These are phyloP conservation scores for Zygnema circumcarinatum DNA, from an alignment of 139 green algal genomes.

Conservation along the genomic window DNA sequence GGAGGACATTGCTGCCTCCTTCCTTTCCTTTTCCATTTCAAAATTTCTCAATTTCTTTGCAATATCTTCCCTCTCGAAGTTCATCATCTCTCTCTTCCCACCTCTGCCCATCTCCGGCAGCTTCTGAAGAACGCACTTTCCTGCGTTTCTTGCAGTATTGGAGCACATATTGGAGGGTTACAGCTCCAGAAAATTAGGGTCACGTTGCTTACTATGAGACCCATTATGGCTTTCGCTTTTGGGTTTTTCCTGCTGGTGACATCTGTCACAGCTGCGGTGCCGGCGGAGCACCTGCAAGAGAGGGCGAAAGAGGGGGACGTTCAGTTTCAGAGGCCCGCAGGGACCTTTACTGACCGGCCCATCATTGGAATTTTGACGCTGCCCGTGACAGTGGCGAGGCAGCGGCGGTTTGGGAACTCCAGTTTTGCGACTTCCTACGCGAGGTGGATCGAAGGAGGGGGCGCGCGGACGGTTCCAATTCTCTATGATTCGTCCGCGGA, in stretches of 20 bases:
- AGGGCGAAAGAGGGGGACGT: not conserved
- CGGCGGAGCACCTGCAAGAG: not conserved
- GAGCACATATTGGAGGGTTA: too few species aligned
- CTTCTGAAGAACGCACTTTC: too few species aligned
- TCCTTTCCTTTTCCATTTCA: not conserved
- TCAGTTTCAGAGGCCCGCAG: not conserved
- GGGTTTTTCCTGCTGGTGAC: not conserved
- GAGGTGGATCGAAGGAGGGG: constrained; percentile 57
- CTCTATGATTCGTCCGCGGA: constrained; percentile 48
- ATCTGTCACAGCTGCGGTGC: not conserved
- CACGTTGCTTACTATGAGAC: too few species aligned
- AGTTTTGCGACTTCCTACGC: constrained; percentile 56
- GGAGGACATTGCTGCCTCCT: not conserved
- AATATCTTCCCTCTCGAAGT: too few species aligned
- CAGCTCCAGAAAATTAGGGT: too few species aligned
- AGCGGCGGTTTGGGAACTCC: constrained; percentile 24
- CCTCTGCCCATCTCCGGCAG: too few species aligned
- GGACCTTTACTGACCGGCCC: constrained; percentile 41
- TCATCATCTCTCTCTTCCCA: too few species aligned
- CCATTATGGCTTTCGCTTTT: too few species aligned
- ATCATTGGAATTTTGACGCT: constrained; percentile 53
- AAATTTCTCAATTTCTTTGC: too few species aligned
- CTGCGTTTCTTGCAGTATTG: too few species aligned
- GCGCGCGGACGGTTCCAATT: constrained; percentile 56
- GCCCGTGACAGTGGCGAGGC: constrained; percentile 43